These are phyloP conservation scores for Buxus sempervirens DNA, from an alignment of 164 flowering plant genomes.

Conservation along the genomic window DNA sequence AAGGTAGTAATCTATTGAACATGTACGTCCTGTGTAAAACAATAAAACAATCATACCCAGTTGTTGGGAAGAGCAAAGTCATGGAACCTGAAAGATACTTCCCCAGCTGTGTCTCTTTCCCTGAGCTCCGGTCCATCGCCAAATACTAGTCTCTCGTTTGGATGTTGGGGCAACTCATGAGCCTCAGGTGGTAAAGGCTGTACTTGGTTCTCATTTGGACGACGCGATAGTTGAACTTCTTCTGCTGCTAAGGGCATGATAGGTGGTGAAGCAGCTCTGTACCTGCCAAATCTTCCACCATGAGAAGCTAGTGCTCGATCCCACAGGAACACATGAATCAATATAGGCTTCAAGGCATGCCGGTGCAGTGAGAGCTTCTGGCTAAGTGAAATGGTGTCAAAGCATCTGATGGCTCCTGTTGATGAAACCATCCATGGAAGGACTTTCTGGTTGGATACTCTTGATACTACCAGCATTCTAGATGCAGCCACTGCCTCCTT, in stretches of 20 bases:
- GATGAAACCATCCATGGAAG: constrained; percentile 97
- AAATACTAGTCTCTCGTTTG: constrained; percentile 13
- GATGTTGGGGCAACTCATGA: constrained; percentile 9
- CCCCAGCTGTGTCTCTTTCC: constrained; percentile 64
- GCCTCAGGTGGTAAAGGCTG: constrained; percentile 32
- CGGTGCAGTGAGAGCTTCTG: constrained; percentile 91
- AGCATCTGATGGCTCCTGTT: constrained; percentile 77
- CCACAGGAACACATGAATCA: constrained; percentile 71
- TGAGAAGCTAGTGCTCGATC: constrained; percentile 34
- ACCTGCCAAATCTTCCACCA: constrained; percentile 17
- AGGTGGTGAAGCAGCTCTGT: constrained; percentile 22
- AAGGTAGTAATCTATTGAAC: too few species aligned
- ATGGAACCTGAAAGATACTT: constrained; percentile 59
- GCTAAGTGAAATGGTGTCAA: constrained; percentile 88
- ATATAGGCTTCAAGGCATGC: constrained; percentile 67
- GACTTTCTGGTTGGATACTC: constrained; percentile 77
- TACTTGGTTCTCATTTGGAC: constrained; percentile 36
- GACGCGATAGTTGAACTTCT: constrained; percentile 23
- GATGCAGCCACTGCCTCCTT: constrained; percentile 56
- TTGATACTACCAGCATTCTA: constrained; percentile 60
- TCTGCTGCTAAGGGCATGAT: constrained; percentile 28
- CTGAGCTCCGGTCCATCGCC: constrained; percentile 19
- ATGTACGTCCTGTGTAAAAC: too few species aligned
- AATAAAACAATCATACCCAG: constrained; percentile 43
- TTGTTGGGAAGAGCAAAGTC: constrained; percentile 50